Evolutionary conservation across 1,284 basidiomycete genomes (phyloP).

Genomic region (Ceratobasidium sp.): DNA sequence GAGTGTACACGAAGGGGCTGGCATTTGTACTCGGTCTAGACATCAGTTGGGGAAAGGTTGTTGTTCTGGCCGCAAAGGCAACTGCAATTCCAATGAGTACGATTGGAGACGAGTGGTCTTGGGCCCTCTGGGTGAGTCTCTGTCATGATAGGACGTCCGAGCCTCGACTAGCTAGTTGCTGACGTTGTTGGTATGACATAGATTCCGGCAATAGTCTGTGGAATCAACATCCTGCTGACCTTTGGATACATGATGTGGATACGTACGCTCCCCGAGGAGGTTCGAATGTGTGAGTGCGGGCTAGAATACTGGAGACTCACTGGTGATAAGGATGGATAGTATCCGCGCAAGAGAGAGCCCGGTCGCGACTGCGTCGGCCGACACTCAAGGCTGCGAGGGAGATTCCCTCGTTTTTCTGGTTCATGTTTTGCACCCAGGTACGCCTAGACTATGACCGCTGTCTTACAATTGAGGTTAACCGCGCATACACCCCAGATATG

Average conservation of each 20-base stretch:
- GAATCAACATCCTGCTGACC: constrained; percentile 1
- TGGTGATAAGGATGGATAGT: neutral
- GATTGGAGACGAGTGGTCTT: constrained; percentile 5
- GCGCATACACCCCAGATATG: constrained; percentile 4
- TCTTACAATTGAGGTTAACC: no score
- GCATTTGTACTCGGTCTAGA: constrained; percentile 25
- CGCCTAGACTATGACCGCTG: no score
- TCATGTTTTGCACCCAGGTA: constrained; percentile 24
- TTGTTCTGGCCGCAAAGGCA: constrained; percentile 18
- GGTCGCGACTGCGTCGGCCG: constrained; percentile 8
- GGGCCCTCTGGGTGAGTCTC: constrained; percentile 21
- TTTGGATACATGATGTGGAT: constrained; percentile 28
- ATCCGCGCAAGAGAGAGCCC: constrained; percentile 3
- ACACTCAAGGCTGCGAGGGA: constrained; percentile 12
- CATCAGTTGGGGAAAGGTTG: constrained; percentile 20
- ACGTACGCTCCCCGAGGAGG: constrained; percentile 6
- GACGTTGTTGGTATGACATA: neutral
- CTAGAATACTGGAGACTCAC: neutral
- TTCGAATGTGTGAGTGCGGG: constrained; percentile 4
- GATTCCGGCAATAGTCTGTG: constrained; percentile 18
- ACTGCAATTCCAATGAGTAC: constrained; percentile 11
- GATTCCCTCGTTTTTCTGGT: constrained; percentile 20
- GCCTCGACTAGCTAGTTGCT: neutral
- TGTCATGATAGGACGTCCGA: neutral
- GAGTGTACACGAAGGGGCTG: neutral